These are phyloP conservation scores for Grosmannia clavigera DNA, from an alignment of 2,329 filamentous ascomycete species.

Conservation along the genomic window DNA sequence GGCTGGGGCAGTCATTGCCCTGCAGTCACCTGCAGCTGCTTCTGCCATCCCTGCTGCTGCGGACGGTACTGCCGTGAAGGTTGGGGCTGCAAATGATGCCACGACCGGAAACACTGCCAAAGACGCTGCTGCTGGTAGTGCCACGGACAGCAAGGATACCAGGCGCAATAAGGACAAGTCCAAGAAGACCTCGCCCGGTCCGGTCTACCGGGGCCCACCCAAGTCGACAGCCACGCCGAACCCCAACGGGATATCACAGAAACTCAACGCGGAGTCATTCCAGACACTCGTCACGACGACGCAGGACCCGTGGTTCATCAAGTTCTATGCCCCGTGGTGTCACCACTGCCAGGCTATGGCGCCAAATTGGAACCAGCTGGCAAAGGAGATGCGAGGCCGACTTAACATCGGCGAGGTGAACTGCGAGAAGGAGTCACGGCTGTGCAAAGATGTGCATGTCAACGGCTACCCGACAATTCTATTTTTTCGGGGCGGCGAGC, in stretches of 20 bases:
- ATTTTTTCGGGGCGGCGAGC: constrained; percentile 85
- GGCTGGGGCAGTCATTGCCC: constrained; percentile 5
- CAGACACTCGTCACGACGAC: constrained; percentile 75
- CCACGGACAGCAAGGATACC: constrained; percentile 9
- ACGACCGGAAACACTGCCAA: neutral
- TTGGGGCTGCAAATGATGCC: neutral
- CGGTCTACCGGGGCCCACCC: constrained; percentile 26
- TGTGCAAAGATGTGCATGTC: constrained; percentile 86
- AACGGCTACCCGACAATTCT: constrained; percentile 77
- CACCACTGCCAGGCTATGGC: constrained; percentile 88
- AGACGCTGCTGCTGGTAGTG: neutral
- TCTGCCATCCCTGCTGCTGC: neutral
- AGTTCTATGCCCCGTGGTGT: constrained; percentile 98
- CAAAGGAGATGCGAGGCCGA: constrained; percentile 77
- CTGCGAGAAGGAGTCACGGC: constrained; percentile 69
- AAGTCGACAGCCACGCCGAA: constrained; percentile 53
- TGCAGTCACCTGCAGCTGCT: neutral
- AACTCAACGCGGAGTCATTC: constrained; percentile 75
- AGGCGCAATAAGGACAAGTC: constrained; percentile 10
- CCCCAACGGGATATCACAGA: constrained; percentile 58
- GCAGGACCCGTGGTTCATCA: constrained; percentile 92
- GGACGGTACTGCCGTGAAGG: neutral
- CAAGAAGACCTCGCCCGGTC: constrained; percentile 9
- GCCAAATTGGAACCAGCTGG: constrained; percentile 79
- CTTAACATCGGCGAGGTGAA: constrained; percentile 95